A percentile compares a stretch with the other conserved stretches of the same genome.
phyloP scores from a whole-genome alignment of 2,329 filamentous ascomycete species.

The Zymoseptoria passerinii region DNA sequence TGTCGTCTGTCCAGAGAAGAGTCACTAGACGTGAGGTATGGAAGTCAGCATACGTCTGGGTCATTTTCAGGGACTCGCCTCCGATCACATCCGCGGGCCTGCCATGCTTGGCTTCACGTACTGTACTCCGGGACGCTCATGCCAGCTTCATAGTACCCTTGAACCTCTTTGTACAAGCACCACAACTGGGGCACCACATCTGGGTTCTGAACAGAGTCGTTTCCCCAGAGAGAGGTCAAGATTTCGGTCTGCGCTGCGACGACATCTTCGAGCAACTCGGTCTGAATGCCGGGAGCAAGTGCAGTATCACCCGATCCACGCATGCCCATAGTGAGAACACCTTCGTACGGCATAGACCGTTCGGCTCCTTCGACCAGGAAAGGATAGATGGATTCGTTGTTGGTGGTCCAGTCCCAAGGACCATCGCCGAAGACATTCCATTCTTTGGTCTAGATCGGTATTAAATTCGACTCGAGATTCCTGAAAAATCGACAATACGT shows the following conservation, averaged over 20 bases:
- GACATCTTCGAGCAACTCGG: conserved; percentile 51
- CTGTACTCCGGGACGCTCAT: conserved; percentile 54
- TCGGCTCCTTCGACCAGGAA: conserved; percentile 62
- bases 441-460: no score
- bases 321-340: conserved; percentile 60
- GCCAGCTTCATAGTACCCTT: conserved; percentile 58
- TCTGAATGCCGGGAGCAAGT: conserved; percentile 49
- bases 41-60: no score
- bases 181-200: conserved; percentile 57
- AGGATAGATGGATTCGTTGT: conserved; percentile 58
- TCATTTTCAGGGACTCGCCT: no score
- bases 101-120: not conserved
- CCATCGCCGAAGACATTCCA: conserved; percentile 46
- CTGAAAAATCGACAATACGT: no score
- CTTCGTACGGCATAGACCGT: conserved; percentile 57
- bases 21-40: conserved; percentile 31
- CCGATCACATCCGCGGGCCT: no score
- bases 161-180: conserved; percentile 69
- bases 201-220: conserved; percentile 40
- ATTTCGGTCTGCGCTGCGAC: conserved; percentile 54
- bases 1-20: conserved; percentile 62
- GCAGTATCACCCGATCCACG: conserved; percentile 61
- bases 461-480: no score
- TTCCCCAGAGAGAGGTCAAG: conserved; percentile 47
- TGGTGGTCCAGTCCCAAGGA: conserved; percentile 61